A percentile compares a stretch with the other conserved stretches of the same genome.
Conservation (phyloP, 495 filamentous ascomycete genomes). For the Lophiostoma macrostomum region DNA sequence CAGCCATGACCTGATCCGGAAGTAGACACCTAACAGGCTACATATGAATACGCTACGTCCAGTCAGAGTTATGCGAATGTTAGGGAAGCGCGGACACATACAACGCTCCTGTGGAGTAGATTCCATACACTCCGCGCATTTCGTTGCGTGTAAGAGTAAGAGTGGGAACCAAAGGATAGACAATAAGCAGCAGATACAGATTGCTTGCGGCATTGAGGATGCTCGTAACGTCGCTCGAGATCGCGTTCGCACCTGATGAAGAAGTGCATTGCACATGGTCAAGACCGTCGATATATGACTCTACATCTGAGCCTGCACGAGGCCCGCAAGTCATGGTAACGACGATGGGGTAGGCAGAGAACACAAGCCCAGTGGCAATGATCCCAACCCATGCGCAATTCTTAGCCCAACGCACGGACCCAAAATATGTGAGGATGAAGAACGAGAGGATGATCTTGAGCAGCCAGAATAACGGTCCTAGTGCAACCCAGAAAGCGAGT, state of each 20-base stretch:
- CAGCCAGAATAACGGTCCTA: constrained; percentile 22
- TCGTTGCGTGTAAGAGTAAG: constrained; percentile 8
- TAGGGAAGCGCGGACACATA: neutral
- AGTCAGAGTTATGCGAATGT: neutral
- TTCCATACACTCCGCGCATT: constrained; percentile 12
- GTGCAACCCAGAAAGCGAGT: constrained; percentile 4
- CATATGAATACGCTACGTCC: constrained; percentile 11
- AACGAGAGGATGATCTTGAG: constrained; percentile 19
- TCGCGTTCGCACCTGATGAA: constrained; percentile 7
- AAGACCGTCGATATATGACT: constrained; percentile 16
- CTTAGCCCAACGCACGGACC: constrained; percentile 16
- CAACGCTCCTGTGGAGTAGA: constrained; percentile 4
- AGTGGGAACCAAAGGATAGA: neutral
- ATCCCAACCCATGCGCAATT: constrained; percentile 20
- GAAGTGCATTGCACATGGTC: constrained; percentile 10
- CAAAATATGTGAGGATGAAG: constrained; percentile 10
- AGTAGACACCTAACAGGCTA: constrained; percentile 12
- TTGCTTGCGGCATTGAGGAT: constrained; percentile 12
- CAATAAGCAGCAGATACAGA: constrained; percentile 9
- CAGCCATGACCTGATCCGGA: constrained; percentile 15
- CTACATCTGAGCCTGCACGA: constrained; percentile 4
- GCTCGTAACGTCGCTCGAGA: constrained; percentile 5
- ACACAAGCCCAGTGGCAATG: constrained; percentile 12
- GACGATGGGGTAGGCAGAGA: constrained; percentile 12
- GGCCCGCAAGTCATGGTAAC: constrained; percentile 23